Base-by-base conservation (phyloP, 2,329 filamentous ascomycete genomes). In the Fusarium sp. region DNA sequence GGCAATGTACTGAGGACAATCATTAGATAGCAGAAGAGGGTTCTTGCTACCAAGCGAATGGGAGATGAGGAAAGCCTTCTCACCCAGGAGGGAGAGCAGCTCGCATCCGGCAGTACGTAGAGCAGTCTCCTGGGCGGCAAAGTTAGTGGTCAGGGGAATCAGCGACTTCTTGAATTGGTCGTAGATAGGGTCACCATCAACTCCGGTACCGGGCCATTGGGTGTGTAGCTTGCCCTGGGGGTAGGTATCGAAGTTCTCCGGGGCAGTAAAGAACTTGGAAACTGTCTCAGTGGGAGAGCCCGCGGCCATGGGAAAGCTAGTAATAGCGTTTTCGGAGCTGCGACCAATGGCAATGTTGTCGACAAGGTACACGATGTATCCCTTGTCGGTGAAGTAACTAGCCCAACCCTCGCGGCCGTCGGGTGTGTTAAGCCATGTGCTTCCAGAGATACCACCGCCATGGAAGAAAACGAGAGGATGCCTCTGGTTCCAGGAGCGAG, bases 381-480 rank as follows among this genome's bases (percentile, higher is more conserved):
- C 66, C 8, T 63, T 50, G 9, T 53, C 34, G 11, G 38, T 50
- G 18, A 72, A 72, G 26, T 72, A 68, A 28, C 58, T 64, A 8
- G 69, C 69, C 69, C 69, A 72, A 4, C 69, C 68, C 18, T 62
- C 40, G 1, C 69, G 66, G 1, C 51, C 51, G 11, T 71, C 69
- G 0, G 69, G 68, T 0, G 66, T 72, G 52, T 68, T 69, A 22
- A 72, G 68, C 65, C 65, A 72, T 5, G 58, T 71, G 33, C 62
- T 71, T 13, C 64, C 69, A 0, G 69, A 66, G 15, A 66, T 44
- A n/a, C 68, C 68, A 5, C 68, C 69, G 2, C 68, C 68, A 10
- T 71, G 68, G 22, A 72, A 69, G 42, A 72, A 71, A 17, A 72
- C 65, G 2, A 72, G 55, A 9, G 68, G 68, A 5, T 66, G 49